Base-by-base conservation (phyloP, 805 yeast species). In the Barnettozyma botsteinii region DNA sequence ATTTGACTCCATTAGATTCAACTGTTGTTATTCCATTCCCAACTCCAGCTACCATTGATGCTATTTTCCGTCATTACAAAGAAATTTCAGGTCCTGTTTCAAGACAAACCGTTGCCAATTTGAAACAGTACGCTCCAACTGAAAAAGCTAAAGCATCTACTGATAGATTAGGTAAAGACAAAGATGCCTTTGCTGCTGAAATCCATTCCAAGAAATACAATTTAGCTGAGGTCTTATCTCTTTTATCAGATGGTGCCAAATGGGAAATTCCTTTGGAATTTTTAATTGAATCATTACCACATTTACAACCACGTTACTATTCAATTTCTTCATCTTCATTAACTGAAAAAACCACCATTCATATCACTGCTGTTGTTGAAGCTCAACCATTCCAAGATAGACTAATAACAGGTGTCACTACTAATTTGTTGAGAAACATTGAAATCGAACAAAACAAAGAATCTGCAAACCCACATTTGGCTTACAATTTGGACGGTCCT, bases 1-100 rank as follows among this genome's bases (percentile, higher is more conserved):
- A 73, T 34, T 69, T 91, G 55, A 76, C 74, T 55, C 67, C 85
- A 2, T 64, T 82, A 35, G 98, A 93, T 60, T 60, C 81, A 13
- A 83, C 91, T 5, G 73, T 73, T 18, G 65, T 72, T 19, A 56
- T 71, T 28, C 81, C 83, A 31, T 77, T 84, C 65, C 86, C 82
- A 41, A 68, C 79, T 1, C 93, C 98, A 47, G 84, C 93, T 32
- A 86, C 96, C n/a, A 80, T 84, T 55, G 96, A 80, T 38, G 77
- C 96, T 13, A 83, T 82, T 32, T 73, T 87, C 37, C 81, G 95
- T 64, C 79, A 89, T 63, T 85, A 85, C 59, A 70, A 91, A 53
- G 98, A 89, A 65, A 89, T 91, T 48, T 74, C 88, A 26, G 98
- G 98, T 27, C 84, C 96, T 13, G 82, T 91, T 30, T 89, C 98